Base-by-base conservation (phyloP, 371 early-diverging fungal genomes). In the Zychaea mexicana region DNA sequence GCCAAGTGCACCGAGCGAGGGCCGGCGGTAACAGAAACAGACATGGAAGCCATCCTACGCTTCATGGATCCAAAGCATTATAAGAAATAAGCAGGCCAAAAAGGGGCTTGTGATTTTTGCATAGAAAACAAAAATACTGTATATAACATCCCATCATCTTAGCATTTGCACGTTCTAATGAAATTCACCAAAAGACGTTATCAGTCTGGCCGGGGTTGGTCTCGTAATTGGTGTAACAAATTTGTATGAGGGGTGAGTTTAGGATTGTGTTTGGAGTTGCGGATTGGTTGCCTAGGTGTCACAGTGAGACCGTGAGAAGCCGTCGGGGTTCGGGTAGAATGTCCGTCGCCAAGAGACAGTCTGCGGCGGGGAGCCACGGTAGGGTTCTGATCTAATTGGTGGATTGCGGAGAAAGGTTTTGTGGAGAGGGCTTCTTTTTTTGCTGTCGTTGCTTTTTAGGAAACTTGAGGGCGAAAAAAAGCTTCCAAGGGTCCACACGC, bases 1-100 rank as follows among this genome's bases (percentile, higher is more conserved):
- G 82, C 84, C 1, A 81, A 79, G 60, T 84, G 81, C 45, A 74
- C 85, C 28, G 83, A 81, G 19, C 70, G 73, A 65, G 87, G 87
- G 0, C 85, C 84, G 22, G 78, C 82, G 0, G 68, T 86, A 46
- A 59, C 78, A n/a, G 73, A 78, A 49, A 42, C 59, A 24, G 87
- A 83, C 45, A 46, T 76, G 24, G 13, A 62, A 22, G 15, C 52
- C 4, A 66, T 76, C 22, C 13, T 69, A 52, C 9, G 46, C n/a
- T 66, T 56, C n/a, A 69, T 75, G 75, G 66, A 66, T 61, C 15
- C 45, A 45, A 58, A 45, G 21, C 22, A 39, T 38, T 38, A n/a
- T 42, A 45, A 58, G n/a, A 21, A 19, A 31, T 54, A n/a, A n/a
- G n/a, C n/a, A n/a, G n/a, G n/a, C n/a, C n/a, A n/a, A n/a, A n/a